These are phyloP conservation scores for Didymella sp. DNA, from an alignment of 2,329 filamentous ascomycete species.

Conservation along the genomic window DNA sequence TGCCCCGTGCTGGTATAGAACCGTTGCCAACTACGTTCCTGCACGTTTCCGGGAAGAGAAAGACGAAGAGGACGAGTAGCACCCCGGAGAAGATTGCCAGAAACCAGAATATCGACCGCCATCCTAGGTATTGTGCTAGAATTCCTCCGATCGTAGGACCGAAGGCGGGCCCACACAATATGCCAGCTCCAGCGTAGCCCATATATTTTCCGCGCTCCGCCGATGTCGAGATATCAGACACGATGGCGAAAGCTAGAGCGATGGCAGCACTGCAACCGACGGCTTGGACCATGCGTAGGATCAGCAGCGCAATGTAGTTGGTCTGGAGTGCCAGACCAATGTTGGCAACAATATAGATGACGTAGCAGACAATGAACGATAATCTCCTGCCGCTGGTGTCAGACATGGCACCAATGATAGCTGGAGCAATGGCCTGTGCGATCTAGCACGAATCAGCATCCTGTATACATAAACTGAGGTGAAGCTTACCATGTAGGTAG, in stretches of 20 bases:
- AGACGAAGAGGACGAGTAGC: slow-evolving; percentile 43
- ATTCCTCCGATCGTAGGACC: slow-evolving; percentile 48
- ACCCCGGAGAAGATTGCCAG: slow-evolving; percentile 51
- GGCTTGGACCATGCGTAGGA: slow-evolving; percentile 49
- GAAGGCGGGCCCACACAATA: slow-evolving; percentile 41
- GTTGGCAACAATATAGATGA: slow-evolving; percentile 48
- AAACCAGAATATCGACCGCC: slow-evolving; percentile 53
- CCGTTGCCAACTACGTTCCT: slow-evolving; percentile 55
- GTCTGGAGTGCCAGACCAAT: slow-evolving; percentile 49
- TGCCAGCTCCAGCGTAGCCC: slow-evolving; percentile 67
- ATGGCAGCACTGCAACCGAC: slow-evolving; percentile 52
- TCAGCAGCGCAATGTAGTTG: slow-evolving; percentile 45
- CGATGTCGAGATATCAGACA: slow-evolving; percentile 74
- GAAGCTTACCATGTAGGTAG: slow-evolving; percentile 57
- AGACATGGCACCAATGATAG: slow-evolving; percentile 60
- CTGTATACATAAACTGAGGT: too few species aligned
- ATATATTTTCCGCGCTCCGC: slow-evolving; percentile 77
- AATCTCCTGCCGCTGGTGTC: slow-evolving; percentile 60
- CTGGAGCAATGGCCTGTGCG: slow-evolving; percentile 61
- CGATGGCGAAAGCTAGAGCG: slow-evolving; percentile 71
- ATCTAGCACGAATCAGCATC: slow-evolving; percentile 35
- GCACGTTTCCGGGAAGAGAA: slow-evolving; percentile 55
- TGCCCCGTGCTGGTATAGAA: slow-evolving; percentile 41
- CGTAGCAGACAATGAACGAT: slow-evolving; percentile 56
- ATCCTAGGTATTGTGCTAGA: slow-evolving; percentile 43